These are phyloP conservation scores for Yamadazyma triangularis DNA, from an alignment of 1,139 yeast genomes.

Conservation along the genomic window DNA sequence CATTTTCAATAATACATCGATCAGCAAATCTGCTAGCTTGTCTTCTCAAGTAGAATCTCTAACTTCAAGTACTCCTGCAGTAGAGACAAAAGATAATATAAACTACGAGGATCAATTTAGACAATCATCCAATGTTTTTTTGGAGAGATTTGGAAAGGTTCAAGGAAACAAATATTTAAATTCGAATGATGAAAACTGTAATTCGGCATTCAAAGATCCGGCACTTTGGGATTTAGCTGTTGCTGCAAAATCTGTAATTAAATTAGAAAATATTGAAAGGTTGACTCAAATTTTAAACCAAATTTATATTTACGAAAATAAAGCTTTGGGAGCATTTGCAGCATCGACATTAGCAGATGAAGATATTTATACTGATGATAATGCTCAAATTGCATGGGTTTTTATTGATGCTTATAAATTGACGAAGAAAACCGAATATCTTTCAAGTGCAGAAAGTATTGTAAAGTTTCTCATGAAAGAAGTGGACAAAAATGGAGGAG, in stretches of 20 bases:
- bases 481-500: slow-evolving; percentile 25
- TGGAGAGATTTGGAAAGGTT: too few species aligned
- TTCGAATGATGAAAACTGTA: slow-evolving; percentile 12
- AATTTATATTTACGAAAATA: slow-evolving; percentile 12
- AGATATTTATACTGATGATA: slow-evolving; percentile 32
- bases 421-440: slow-evolving; percentile 12
- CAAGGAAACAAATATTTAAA: too few species aligned
- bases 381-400: slow-evolving; percentile 31
- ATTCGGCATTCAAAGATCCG: slow-evolving; percentile 9
- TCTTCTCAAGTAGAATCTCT: too few species aligned
- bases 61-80: too few species aligned
- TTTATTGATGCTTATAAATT: slow-evolving; percentile 21
- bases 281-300: slow-evolving; percentile 7
- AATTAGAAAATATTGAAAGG: slow-evolving; percentile 7
- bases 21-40: too few species aligned
- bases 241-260: slow-evolving; percentile 14
- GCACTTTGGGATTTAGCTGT: slow-evolving; percentile 24
- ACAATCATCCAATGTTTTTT: too few species aligned
- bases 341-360: slow-evolving; percentile 21
- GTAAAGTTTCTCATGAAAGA: slow-evolving; percentile 12
- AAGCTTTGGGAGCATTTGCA: slow-evolving; percentile 19
- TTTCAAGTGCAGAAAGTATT: slow-evolving; percentile 14
- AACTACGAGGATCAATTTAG: neutral
- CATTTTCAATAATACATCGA: too few species aligned
- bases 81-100: too few species aligned